A percentile compares a stretch with the other conserved stretches of the same genome.
phyloP scores from a whole-genome alignment of 495 filamentous ascomycete species.

The Sordaria brevicollis region DNA sequence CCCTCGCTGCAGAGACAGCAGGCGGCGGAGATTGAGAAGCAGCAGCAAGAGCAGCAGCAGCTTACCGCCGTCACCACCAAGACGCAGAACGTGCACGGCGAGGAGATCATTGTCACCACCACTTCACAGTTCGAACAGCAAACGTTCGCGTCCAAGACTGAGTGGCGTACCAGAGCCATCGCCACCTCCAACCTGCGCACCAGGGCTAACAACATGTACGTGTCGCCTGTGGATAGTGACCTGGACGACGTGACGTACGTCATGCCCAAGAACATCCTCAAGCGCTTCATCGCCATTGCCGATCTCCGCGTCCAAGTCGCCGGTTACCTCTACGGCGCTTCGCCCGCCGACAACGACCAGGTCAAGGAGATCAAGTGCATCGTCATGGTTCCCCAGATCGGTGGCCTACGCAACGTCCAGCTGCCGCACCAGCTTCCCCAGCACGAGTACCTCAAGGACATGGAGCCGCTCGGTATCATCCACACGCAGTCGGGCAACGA shows the following conservation, averaged over 20 bases:
- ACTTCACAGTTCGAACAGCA: slow-evolving; percentile 96
- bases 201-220: slow-evolving; percentile 95
- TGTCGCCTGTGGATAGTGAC: slow-evolving; percentile 86
- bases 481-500: slow-evolving; percentile 94
- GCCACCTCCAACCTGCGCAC: slow-evolving; percentile 94
- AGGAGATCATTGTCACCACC: slow-evolving; percentile 97
- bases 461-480: slow-evolving; percentile 92
- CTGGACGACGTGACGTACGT: slow-evolving; percentile 79
- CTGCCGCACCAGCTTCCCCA: slow-evolving; percentile 86
- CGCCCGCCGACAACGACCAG: slow-evolving; percentile 86
- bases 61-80: slow-evolving; percentile 96
- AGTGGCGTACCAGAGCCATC: slow-evolving; percentile 95
- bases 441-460: slow-evolving; percentile 75
- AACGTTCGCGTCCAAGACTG: slow-evolving; percentile 95
- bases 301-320: slow-evolving; percentile 95
- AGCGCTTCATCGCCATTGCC: slow-evolving; percentile 96
- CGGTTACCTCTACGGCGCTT: slow-evolving; percentile 89
- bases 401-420: slow-evolving; percentile 83
- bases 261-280: slow-evolving; percentile 98
- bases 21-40: slow-evolving; percentile 98
- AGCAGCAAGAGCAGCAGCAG: slow-evolving; percentile 92
- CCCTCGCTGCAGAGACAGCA: slow-evolving; percentile 98
- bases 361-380: slow-evolving; percentile 96
- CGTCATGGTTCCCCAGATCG: slow-evolving; percentile 95
- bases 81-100: slow-evolving; percentile 94